These are phyloP conservation scores for Sporisorium scitamineum DNA, from an alignment of 1,284 basidiomycete species.

Conservation along the genomic window DNA sequence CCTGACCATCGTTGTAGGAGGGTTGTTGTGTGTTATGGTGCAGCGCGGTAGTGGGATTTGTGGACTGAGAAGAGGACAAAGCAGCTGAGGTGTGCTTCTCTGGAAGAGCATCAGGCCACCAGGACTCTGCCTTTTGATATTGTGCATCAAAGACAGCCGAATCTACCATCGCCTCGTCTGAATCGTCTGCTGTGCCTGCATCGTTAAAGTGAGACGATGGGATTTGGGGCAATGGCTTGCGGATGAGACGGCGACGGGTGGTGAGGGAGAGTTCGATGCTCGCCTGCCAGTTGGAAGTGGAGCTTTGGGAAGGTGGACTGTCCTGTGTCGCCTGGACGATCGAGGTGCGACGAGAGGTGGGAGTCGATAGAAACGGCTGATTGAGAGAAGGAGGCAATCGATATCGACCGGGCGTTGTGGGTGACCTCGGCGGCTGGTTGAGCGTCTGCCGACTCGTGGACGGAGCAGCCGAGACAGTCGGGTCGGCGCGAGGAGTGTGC, in stretches of 20 bases:
- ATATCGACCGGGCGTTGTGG: slow-evolving; percentile 35
- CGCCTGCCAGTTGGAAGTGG: slow-evolving; percentile 49
- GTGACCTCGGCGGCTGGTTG: slow-evolving; percentile 12
- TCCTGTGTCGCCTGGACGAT: slow-evolving; percentile 13
- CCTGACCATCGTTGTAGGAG: slow-evolving; percentile 13
- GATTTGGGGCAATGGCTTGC: slow-evolving; percentile 58
- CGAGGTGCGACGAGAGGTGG: slow-evolving; percentile 23
- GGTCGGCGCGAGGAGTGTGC: slow-evolving; percentile 21
- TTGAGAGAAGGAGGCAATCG: slow-evolving; percentile 17
- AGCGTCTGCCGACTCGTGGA: slow-evolving; percentile 12
- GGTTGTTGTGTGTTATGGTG: neutral
- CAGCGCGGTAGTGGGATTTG: neutral
- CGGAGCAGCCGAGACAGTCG: slow-evolving; percentile 15
- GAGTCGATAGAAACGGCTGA: slow-evolving; percentile 16
- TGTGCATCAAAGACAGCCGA: slow-evolving; percentile 31
- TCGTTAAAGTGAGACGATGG: slow-evolving; percentile 22
- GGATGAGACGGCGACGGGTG: slow-evolving; percentile 58
- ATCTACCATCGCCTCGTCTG: slow-evolving; percentile 9
- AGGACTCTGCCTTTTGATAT: slow-evolving; percentile 29
- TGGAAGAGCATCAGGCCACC: slow-evolving; percentile 49
- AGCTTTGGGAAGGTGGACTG: slow-evolving; percentile 16
- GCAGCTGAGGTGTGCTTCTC: slow-evolving; percentile 13
- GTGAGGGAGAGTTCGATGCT: slow-evolving; percentile 56
- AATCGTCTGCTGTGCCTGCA: neutral
- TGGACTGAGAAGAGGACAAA: slow-evolving; percentile 2